These are phyloP conservation scores for Rhytidhysteron rufulum DNA, from an alignment of 2,329 filamentous ascomycete genomes.

Conservation along the genomic window DNA sequence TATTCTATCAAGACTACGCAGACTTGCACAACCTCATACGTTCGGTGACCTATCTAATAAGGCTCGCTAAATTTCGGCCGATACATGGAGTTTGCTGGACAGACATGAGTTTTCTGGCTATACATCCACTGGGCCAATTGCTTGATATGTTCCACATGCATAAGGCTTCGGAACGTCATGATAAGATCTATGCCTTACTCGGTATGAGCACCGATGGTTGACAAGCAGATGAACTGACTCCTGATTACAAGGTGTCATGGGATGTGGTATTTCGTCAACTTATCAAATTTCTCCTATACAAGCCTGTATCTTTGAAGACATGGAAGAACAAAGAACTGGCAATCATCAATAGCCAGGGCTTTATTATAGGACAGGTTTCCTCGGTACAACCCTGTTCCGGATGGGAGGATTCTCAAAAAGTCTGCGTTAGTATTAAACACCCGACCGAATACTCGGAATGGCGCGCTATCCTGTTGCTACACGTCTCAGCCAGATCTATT, in stretches of 20 bases:
- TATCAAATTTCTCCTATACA: conserved; percentile 7
- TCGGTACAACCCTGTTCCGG: conserved; percentile 1
- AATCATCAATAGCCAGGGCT: conserved; percentile 9
- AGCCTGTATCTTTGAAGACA: conserved; percentile 11
- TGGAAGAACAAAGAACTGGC: conserved; percentile 7
- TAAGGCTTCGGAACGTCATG: conserved; percentile 10
- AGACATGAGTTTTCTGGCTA: conserved; percentile 6
- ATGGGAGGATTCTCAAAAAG: conserved; percentile 3
- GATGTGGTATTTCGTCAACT: conserved; percentile 10
- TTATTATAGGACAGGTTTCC: conserved; percentile 10
- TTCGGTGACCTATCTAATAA: conserved; percentile 13
- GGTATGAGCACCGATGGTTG: conserved; percentile 14
- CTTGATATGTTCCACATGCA: conserved; percentile 14
- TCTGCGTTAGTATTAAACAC: conserved; percentile 5
- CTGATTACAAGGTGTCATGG: conserved; percentile 13
- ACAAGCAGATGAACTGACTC: conserved; percentile 5
- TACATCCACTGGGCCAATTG: conserved; percentile 13
- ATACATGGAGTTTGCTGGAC: conserved; percentile 3
- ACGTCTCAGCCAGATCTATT: conserved; percentile 7
- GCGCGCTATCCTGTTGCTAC: conserved; percentile 4
- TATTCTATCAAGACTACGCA: conserved; percentile 2
- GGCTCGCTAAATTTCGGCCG: conserved; percentile 13
- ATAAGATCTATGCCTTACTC: conserved; percentile 16
- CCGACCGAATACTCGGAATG: not conserved
- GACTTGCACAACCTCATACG: conserved; percentile 10